Base-by-base conservation (phyloP, 2,329 filamentous ascomycete genomes). In the Scytalidium sp. region DNA sequence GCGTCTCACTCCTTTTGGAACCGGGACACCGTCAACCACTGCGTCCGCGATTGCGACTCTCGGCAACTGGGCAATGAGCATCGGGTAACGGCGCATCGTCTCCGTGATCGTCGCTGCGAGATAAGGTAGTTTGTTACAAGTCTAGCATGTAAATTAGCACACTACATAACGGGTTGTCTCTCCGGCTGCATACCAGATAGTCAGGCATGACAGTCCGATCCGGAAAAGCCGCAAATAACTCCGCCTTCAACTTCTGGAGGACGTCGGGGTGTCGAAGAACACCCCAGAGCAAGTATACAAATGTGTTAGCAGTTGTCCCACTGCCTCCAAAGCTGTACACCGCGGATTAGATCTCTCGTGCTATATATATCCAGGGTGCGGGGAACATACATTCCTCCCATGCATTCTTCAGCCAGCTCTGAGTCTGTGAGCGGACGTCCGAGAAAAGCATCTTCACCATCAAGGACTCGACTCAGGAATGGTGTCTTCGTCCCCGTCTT, bases 101-200 rank as follows among this genome's bases (percentile, higher is more conserved):
- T 65, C 62, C n/a, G 63, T 70, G 22, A 76, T 64, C 43, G 69
- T 71, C 3, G 72, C 74, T 13, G 64, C 61, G 1, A 78, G 66
- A 51, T 72, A 77, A n/a, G n/a, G n/a, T n/a, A n/a, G n/a, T n/a
- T n/a, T n/a, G n/a, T n/a, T n/a, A n/a, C n/a, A n/a, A n/a, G n/a
- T n/a, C n/a, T n/a, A n/a, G n/a, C n/a, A n/a, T n/a, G n/a, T n/a
- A n/a, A n/a, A n/a, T n/a, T n/a, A n/a, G n/a, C n/a, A n/a, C n/a
- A n/a, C 11, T 23, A 22, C 19, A 22, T 15, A 17, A 19, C 29
- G n/a, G 11, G n/a, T 36, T 11, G 11, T 11, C 11, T 36, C n/a
- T n/a, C n/a, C n/a, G n/a, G n/a, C n/a, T n/a, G n/a, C n/a, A n/a
- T n/a, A n/a, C n/a, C n/a, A n/a, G n/a, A n/a, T n/a, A 27, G 36